These are phyloP conservation scores for Escallonia rubra DNA, from an alignment of 129 eudicot genomes.

Conservation along the genomic window DNA sequence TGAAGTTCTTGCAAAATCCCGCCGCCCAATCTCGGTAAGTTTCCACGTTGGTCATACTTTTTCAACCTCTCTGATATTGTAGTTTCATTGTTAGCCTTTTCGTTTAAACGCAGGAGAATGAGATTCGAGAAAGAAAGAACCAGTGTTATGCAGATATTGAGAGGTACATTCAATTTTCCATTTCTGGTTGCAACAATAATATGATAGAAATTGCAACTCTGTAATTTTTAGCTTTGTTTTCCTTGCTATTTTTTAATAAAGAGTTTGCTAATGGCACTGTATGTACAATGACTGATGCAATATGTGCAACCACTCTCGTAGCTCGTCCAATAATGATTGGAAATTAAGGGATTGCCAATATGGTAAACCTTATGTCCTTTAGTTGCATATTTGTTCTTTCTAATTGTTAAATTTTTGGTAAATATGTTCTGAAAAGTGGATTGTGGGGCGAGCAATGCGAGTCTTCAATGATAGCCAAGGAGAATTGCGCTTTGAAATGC, in stretches of 20 bases:
- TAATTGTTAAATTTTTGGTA: neutral
- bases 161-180: conserved; percentile 30
- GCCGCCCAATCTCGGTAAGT: conserved; percentile 67
- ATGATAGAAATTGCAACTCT: neutral
- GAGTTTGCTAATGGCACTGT: too few relatives aligned
- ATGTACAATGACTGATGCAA: too few relatives aligned
- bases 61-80: neutral
- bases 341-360: too few relatives aligned
- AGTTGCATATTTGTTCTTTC: neutral
- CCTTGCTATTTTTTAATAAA: neutral
- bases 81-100: neutral
- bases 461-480: conserved; percentile 69
- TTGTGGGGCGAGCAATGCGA: conserved; percentile 86
- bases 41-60: neutral
- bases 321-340: too few relatives aligned
- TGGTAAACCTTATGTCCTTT: neutral
- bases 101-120: conserved; percentile 42
- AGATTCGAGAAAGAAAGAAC: conserved; percentile 53
- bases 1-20: conserved; percentile 61
- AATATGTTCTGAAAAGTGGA: conserved; percentile 45
- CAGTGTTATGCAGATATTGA: conserved; percentile 71
- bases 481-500: conserved; percentile 84
- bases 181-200: neutral
- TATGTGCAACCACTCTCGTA: too few relatives aligned
- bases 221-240: neutral